Evolutionary conservation across 495 filamentous ascomycete genomes (phyloP), one percentile per base, ranked within the genome.

Genomic region (Hyaloscypha finlandica): DNA sequence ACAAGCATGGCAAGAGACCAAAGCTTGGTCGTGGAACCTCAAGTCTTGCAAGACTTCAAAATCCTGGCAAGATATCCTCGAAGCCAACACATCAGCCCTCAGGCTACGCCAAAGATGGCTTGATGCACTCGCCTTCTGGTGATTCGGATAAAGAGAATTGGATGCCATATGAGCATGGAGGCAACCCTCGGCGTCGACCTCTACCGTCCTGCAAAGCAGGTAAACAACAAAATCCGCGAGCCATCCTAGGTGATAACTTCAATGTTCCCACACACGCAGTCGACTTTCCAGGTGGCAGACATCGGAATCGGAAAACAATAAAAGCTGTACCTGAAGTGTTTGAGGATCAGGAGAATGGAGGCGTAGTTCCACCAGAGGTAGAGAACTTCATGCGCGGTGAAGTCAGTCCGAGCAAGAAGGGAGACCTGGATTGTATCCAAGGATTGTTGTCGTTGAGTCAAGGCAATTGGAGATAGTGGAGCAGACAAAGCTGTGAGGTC

Each of bases 61-160:
- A 59, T 59, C 52, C 69, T 19, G 33, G 0, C n/a, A 70, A 65
- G 32, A 9, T 29, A 29, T 61, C 33, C 25, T 64, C 51, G 8
- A 59, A 62, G 20, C 11, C 78, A 12, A 68, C 67, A 37, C 51
- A 61, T 25, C 25, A 65, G 20, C 29, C 37, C 25, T 59, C 59
- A 8, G 31, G 12, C 16, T 35, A 63, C 12, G 32, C n/a, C 6
- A 71, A 70, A 39, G 58, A 66, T 63, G 39, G 39, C 29, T 30
- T 68, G 22, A 65, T 71, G 65, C 30, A 59, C 19, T 48, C 77
- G 70, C 51, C 79, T 74, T 70, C 63, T 60, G 56, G 88, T 48
- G 94, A 97, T 61, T 96, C 92, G 2, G 94, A 97, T 72, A 97
- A 97, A 75, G 94, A 97, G 78, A 97, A 97, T 74, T 95, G 91